Evolutionary conservation across 2,329 filamentous ascomycete species (phyloP), one percentile per base, ranked within the genome.

Genomic region (Colletotrichum theobromicola): DNA sequence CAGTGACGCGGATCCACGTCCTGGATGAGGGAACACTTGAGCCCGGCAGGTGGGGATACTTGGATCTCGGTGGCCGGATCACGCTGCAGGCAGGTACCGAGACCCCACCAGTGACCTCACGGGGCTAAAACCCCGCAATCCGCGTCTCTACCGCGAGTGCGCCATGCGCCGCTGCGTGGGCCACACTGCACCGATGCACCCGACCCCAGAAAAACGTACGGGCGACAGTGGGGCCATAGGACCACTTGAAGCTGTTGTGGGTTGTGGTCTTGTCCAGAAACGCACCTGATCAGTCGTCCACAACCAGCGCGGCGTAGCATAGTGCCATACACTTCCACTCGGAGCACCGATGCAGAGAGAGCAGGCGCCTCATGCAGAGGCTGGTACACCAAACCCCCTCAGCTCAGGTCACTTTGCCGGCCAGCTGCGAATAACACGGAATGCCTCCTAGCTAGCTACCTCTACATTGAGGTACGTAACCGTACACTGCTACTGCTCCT

Each of bases 121-220:
- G 50, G 73, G 62, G 42, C 46, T 53, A 70, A 66, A 76, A 78
- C 80, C 80, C 79, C 80, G 79, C 79, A 80, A 77, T 79, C 74
- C 70, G 76, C 73, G 64, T 73, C 26, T 58, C 10, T 58, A 50
- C 42, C 42, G 55, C 57, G 63, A 37, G 34, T 57, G 65, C 70
- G 68, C 72, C 62, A 72, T 72, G 68, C 72, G 26, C 42, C 72
- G 26, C n/a, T 50, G 42, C 42, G 53, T 70, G 67, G 71, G 71
- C 71, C 72, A 50, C 42, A 50, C 42, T 50, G 42, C 42, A 71
- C 70, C 67, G 70, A 72, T 72, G 66, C 74, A 78, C 77, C 80
- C 78, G 78, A 80, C 79, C 78, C 80, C 79, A 78, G 79, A 75
- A 72, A 74, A 76, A 77, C 75, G 68, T 76, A 75, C 72, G 72